Base-by-base conservation (phyloP, 129 eudicot species). In the Erigeron canadensis region DNA sequence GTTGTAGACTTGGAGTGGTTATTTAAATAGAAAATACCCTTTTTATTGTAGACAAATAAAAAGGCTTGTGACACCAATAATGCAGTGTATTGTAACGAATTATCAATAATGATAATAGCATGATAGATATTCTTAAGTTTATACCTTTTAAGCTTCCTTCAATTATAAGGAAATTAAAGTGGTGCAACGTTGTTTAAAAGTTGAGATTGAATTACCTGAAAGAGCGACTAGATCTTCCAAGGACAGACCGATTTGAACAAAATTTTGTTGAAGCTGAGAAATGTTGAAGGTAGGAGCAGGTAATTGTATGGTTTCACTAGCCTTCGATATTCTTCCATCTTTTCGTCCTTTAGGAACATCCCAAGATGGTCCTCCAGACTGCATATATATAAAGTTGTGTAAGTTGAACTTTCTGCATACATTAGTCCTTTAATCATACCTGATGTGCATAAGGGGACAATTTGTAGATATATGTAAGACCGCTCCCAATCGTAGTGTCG, bases 341-440 rank as follows among this genome's bases (percentile, higher is more conserved):
- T 82, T 88, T 80, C 97, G 80, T 71, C 97, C 97, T 77, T 86
- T 86, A 15, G 90, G 93, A 66, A 88, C 96, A 45, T 78, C 78
- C 97, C 97, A 91, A 69, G 76, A 84, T 46, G 97, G 96, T 46
- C 93, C 97, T 69, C 97, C 90, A 17, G 90, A 74, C 96, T 91
- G 74, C 71, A 61, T 55, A 37, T 44, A 59, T 5, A 45, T 28
- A 63, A 41, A n/a, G 10, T 8, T 57, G 1, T 1, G 18, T 40
- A 42, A 42, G 1, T 59, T 44, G 34, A 58, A 59, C 17, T 60
- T 44, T 72, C 45, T 46, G 40, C 58, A 21, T 56, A 65, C 37
- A 39, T 37, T 23, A 72, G 13, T 39, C 45, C 37, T 19, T 37
- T 23, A 72, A 8, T 39, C 45, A n/a, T 22, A 72, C 46, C 40